Conservation (phyloP, 306 rosid species). For the Vicia faba region DNA sequence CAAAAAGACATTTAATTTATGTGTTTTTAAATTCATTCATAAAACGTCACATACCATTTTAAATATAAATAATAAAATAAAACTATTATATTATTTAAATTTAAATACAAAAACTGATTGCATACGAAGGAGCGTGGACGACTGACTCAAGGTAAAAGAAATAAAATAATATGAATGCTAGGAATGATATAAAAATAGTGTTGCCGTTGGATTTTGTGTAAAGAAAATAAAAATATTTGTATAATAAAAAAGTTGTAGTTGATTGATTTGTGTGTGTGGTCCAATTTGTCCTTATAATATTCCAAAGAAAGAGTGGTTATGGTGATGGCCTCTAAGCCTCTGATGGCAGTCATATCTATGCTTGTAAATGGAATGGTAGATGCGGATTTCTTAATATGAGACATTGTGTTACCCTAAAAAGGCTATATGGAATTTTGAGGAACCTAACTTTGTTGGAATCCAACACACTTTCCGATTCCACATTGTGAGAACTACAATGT, state of each 20-base stretch:
- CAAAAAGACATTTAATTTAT: no score
- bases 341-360: slow-evolving; percentile 32
- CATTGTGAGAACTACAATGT: slow-evolving; percentile 24
- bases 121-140: no score
- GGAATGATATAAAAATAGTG: no score
- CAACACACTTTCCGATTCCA: slow-evolving; percentile 31
- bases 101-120: no score
- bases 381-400: slow-evolving; percentile 17
- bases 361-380: slow-evolving; percentile 35
- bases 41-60: no score
- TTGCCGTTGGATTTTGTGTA: no score
- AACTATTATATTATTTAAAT: no score
- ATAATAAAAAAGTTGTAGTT: not conserved
- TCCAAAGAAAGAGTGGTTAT: slow-evolving; percentile 33
- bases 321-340: slow-evolving; percentile 35
- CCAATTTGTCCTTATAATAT: slow-evolving; percentile 13
- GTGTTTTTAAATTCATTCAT: no score
- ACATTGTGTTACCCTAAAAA: slow-evolving; percentile 28
- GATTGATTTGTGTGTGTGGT: not conserved
- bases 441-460: slow-evolving; percentile 36
- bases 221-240: no score
- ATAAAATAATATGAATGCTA: no score
- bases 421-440: slow-evolving; percentile 13
- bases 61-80: no score
- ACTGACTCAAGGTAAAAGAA: no score